Evolutionary conservation across 2,329 filamentous ascomycete species (phyloP).

Genomic region (Xylariaceae sp.): DNA sequence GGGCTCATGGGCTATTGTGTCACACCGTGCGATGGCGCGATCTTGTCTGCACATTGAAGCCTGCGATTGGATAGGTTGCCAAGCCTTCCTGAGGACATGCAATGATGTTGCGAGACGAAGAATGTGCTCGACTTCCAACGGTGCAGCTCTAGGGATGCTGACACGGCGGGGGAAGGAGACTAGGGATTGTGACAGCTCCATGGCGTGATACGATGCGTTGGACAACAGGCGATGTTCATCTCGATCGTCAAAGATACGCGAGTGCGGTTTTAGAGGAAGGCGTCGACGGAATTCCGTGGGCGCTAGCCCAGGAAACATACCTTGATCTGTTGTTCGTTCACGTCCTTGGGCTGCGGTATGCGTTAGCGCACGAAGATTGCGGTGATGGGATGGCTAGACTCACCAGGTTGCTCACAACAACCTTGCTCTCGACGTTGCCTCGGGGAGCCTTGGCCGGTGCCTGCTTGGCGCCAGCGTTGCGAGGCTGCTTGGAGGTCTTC

Average conservation of each 20-base stretch:
- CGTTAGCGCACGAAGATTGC: slow-evolving; percentile 11
- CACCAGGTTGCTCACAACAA: slow-evolving; percentile 98
- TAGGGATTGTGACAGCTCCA: slow-evolving; percentile 26
- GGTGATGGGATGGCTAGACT: slow-evolving; percentile 34
- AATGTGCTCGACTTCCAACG: slow-evolving; percentile 57
- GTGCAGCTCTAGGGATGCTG: slow-evolving; percentile 25
- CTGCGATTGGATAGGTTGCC: slow-evolving; percentile 44
- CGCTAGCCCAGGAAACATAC: slow-evolving; percentile 93
- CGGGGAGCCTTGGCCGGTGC: slow-evolving; percentile 63
- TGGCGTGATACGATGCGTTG: slow-evolving; percentile 21
- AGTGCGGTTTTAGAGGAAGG: slow-evolving; percentile 38
- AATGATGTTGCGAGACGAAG: slow-evolving; percentile 48
- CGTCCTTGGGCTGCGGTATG: slow-evolving; percentile 78
- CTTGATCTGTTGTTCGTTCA: slow-evolving; percentile 97
- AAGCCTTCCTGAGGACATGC: slow-evolving; percentile 45
- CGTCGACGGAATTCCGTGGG: slow-evolving; percentile 72
- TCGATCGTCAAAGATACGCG: slow-evolving; percentile 31
- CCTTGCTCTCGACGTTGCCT: slow-evolving; percentile 78
- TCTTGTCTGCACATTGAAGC: slow-evolving; percentile 26
- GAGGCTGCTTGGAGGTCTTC: slow-evolving; percentile 67
- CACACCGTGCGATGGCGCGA: slow-evolving; percentile 27
- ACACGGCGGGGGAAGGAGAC: slow-evolving; percentile 40
- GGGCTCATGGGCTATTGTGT: slow-evolving; percentile 20
- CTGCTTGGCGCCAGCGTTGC: slow-evolving; percentile 57
- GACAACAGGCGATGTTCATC: slow-evolving; percentile 21